Conservation (phyloP, 2,329 filamentous ascomycete genomes). For the Triangularia setosa region DNA sequence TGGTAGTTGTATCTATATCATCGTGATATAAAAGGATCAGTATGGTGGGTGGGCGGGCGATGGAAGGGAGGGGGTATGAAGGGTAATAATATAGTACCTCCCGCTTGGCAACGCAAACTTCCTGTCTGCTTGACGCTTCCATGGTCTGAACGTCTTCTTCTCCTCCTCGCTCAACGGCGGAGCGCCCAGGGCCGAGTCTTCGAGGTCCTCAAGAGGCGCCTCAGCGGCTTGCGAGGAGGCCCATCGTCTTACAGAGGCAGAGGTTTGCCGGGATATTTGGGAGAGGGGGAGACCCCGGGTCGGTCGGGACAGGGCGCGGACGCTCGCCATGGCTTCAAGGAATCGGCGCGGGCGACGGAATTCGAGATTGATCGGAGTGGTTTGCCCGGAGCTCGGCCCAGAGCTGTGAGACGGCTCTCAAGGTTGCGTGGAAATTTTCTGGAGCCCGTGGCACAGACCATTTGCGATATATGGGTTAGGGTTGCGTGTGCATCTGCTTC, state of each 20-base stretch:
- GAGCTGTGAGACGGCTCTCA: constrained; percentile 10
- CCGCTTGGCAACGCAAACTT: constrained; percentile 43
- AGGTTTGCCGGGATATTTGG: constrained; percentile 22
- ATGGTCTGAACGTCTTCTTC: constrained; percentile 40
- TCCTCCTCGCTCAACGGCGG: constrained; percentile 39
- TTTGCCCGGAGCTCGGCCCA: constrained; percentile 16
- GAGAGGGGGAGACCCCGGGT: constrained; percentile 23
- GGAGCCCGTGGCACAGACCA: constrained; percentile 8
- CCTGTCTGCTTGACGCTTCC: constrained; percentile 34
- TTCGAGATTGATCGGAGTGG: constrained; percentile 4
- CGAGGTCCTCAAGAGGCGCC: constrained; percentile 43
- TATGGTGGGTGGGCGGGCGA: constrained; percentile 17
- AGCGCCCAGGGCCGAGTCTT: constrained; percentile 47
- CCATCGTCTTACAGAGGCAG: constrained; percentile 36
- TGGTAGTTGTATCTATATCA: constrained; percentile 83
- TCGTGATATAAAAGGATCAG: background rate
- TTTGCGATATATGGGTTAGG: constrained; percentile 16
- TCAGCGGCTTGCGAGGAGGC: constrained; percentile 39
- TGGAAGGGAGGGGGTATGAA: constrained; percentile 25
- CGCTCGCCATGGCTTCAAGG: constrained; percentile 24
- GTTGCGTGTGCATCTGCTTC: constrained; percentile 7
- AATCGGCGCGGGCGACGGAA: constrained; percentile 4
- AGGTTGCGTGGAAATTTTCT: constrained; percentile 20
- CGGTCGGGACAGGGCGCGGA: constrained; percentile 26
- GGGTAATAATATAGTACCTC: constrained; percentile 41